Percentiles rank a stretch among this genome's conserved stretches.
Conservation (phyloP, 2,329 filamentous ascomycete species). For the Pezicula radicicola region DNA sequence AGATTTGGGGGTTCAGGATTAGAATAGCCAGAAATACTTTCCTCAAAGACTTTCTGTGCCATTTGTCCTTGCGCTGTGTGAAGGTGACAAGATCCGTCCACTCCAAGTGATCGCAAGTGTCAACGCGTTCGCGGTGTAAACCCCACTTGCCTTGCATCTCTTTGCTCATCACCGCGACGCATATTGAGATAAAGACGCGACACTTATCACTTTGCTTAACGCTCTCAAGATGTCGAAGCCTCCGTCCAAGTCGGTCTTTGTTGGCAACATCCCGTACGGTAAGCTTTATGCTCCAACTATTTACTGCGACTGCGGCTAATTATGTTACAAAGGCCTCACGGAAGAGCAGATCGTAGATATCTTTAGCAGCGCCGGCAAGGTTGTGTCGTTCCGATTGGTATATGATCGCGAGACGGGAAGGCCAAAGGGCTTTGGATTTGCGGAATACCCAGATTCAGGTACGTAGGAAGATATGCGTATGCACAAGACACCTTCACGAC, state of each 20-base stretch:
- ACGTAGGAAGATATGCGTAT: slow-evolving; percentile 19
- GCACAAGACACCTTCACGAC: slow-evolving; percentile 4
- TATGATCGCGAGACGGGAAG: slow-evolving; percentile 94
- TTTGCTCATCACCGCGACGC: slow-evolving; percentile 1
- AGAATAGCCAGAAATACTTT: slow-evolving; percentile 31
- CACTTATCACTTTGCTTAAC: slow-evolving; percentile 2
- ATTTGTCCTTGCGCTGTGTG: slow-evolving; percentile 13
- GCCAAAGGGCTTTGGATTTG: slow-evolving; percentile 95
- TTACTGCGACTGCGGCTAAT: slow-evolving; percentile 7
- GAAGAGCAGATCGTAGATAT: slow-evolving; percentile 96
- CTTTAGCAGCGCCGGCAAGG: slow-evolving; percentile 84
- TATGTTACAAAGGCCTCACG: slow-evolving; percentile 66
- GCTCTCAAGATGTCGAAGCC: slow-evolving; percentile 68
- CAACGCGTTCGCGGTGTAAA: slow-evolving; percentile 12
- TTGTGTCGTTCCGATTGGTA: slow-evolving; percentile 87
- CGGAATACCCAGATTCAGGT: slow-evolving; percentile 92
- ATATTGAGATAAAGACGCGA: no score
- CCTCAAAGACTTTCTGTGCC: slow-evolving; percentile 30
- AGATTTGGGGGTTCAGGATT: slow-evolving; percentile 13
- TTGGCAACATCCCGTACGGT: slow-evolving; percentile 85
- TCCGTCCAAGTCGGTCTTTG: slow-evolving; percentile 76
- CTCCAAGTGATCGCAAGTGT: slow-evolving; percentile 16
- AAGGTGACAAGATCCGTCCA: slow-evolving; percentile 17
- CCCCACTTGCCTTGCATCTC: slow-evolving; percentile 11
- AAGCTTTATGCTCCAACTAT: slow-evolving; percentile 21